These are phyloP conservation scores for Thermochaetoides dissita DNA, from an alignment of 2,329 filamentous ascomycete genomes.

Conservation along the genomic window DNA sequence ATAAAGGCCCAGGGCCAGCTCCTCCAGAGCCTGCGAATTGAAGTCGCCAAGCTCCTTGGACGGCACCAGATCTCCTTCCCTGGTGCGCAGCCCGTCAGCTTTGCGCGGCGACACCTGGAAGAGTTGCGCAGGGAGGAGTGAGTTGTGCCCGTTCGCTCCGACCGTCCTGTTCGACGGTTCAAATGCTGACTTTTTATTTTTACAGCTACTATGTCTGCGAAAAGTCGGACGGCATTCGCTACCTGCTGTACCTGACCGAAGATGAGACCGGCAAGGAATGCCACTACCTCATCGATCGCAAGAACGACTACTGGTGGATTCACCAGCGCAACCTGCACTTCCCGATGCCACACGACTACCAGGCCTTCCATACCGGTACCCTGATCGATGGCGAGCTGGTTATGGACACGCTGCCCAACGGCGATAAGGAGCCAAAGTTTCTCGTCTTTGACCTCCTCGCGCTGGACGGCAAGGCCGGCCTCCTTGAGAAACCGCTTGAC, in stretches of 20 bases:
- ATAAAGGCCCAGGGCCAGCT: constrained; percentile 50
- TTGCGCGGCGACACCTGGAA: constrained; percentile 65
- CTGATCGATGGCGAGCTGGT: constrained; percentile 90
- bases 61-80: constrained; percentile 61
- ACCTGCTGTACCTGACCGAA: constrained; percentile 75
- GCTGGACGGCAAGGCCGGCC: constrained; percentile 50
- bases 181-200: background rate
- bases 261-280: constrained; percentile 50
- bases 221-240: constrained; percentile 92
- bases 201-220: constrained; percentile 86
- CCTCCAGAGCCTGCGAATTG: constrained; percentile 47
- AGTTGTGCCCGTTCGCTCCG: constrained; percentile 11
- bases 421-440: constrained; percentile 59
- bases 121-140: constrained; percentile 69
- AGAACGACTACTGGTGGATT: constrained; percentile 92
- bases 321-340: constrained; percentile 60
- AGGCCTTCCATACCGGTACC: constrained; percentile 63
- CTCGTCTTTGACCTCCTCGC: constrained; percentile 89
- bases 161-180: background rate
- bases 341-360: constrained; percentile 51
- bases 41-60: constrained; percentile 63
- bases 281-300: constrained; percentile 91
- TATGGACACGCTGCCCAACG: constrained; percentile 59
- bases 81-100: constrained; percentile 88
- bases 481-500: constrained; percentile 66